phyloP scores from a whole-genome alignment of 805 yeast species.

The Yarrowia sp. region DNA sequence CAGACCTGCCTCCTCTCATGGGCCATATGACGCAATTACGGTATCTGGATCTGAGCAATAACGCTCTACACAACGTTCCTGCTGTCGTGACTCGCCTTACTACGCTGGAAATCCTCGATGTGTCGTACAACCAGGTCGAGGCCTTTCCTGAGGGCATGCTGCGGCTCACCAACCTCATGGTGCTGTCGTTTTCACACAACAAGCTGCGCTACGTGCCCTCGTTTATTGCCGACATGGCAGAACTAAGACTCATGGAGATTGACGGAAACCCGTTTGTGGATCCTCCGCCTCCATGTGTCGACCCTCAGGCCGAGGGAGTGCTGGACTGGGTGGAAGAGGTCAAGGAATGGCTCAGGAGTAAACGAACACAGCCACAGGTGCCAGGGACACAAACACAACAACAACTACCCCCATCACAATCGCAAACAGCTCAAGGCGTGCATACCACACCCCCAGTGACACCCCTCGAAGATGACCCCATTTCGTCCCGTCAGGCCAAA shows the following conservation, averaged over 20 bases:
- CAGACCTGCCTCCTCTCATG: constrained; percentile 49
- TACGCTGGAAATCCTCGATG: constrained; percentile 60
- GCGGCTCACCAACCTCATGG: constrained; percentile 44
- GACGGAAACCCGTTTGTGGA: constrained; percentile 58
- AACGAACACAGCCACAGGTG: constrained; percentile 22
- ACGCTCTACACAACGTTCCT: constrained; percentile 55
- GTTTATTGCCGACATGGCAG: constrained; percentile 48
- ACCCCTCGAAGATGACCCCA: constrained; percentile 9
- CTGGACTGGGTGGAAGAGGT: constrained; percentile 49
- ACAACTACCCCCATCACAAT: background rate
- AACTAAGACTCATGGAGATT: constrained; percentile 56
- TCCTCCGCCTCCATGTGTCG: constrained; percentile 45
- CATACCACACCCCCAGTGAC: constrained; percentile 26
- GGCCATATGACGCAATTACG: constrained; percentile 44
- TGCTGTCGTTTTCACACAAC: constrained; percentile 61
- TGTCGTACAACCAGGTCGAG: constrained; percentile 55
- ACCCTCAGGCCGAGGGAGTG: constrained; percentile 39
- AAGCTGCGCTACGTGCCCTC: constrained; percentile 54
- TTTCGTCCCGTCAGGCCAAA: constrained; percentile 63
- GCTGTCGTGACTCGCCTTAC: constrained; percentile 37
- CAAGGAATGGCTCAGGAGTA: constrained; percentile 43
- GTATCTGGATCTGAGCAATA: constrained; percentile 64
- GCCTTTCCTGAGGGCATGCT: constrained; percentile 47
- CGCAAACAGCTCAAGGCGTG: background rate
- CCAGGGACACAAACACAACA: background rate